A percentile compares a stretch with the other conserved stretches of the same genome.
These are phyloP conservation scores for Arthroderma uncinatum DNA, from an alignment of 2,329 filamentous ascomycete species.

Conservation along the genomic window DNA sequence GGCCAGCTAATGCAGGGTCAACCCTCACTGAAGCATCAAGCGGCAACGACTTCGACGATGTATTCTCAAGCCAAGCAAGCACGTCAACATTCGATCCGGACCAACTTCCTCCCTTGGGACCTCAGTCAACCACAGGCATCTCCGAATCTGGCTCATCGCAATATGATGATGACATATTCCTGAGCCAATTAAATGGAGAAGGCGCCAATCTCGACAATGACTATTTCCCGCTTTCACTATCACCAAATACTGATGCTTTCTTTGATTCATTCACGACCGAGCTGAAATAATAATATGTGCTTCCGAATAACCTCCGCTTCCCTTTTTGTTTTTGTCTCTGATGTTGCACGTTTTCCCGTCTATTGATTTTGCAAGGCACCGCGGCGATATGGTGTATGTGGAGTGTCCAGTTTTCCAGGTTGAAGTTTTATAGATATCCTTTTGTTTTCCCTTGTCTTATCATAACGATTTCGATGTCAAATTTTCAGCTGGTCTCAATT, in stretches of 20 bases:
- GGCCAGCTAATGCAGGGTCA: conserved; percentile 29
- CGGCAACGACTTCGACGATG: conserved; percentile 29
- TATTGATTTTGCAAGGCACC: not conserved
- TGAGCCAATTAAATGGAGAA: conserved; percentile 19
- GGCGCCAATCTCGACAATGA: conserved; percentile 8
- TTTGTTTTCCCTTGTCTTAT: not conserved
- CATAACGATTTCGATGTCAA: conserved; percentile 2
- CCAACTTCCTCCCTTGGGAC: conserved; percentile 24
- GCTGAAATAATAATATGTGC: not conserved
- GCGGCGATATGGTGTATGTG: conserved; percentile 5
- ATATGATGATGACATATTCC: conserved; percentile 28
- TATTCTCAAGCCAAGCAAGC: conserved; percentile 29
- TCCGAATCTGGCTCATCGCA: conserved; percentile 27
- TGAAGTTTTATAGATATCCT: conserved; percentile 5
- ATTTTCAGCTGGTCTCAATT: conserved; percentile 5
- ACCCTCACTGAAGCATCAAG: conserved; percentile 26
- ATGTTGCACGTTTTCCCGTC: not conserved
- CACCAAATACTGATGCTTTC: conserved; percentile 12
- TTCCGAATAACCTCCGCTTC: not conserved
- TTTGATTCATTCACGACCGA: conserved; percentile 11
- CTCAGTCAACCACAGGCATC: conserved; percentile 24
- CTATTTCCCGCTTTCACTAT: conserved; percentile 10
- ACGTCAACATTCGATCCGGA: conserved; percentile 22
- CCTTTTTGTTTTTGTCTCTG: not conserved
- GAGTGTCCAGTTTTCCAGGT: not conserved